Base-by-base conservation (phyloP, 1,139 yeast species). In the Kodamaea suecica region DNA sequence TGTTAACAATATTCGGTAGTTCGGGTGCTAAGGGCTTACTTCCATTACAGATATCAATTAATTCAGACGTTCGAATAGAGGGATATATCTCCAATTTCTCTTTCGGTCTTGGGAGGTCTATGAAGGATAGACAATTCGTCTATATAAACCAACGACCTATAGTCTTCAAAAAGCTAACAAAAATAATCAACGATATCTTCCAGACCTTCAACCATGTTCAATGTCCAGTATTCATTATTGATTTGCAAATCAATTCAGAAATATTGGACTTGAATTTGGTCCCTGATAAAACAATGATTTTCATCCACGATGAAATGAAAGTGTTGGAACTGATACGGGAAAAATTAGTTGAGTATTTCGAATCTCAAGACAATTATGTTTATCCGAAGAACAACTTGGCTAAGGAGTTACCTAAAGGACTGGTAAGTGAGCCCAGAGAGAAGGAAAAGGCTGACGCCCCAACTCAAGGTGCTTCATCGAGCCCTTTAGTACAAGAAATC, bases 231-330 rank as follows among this genome's bases (percentile, higher is more conserved):
- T 68, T 84, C 34, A 63, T 88, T 1, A 50, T 86, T 2, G 71
- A 94, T 54, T 47, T 92, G 23, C 51, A 53, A 7, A 55, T 87
- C 9, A 70, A 73, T 29, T 68, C 83, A 0, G 50, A 56, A 15
- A 62, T 67, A 15, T 57, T 85, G 24, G 99, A 92, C 59, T 71
- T 92, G 13, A 92, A 92, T 57, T 83, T 94, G 1, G 80, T 95
- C 0, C 98, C 98, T 0, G 97, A 92, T 53, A 92, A 92, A 53
- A 66, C 94, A 31, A 74, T 78, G 3, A 68, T 92, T 2, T 52
- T 86, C 46, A 53, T 92, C 1, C 90, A 83, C 38, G 70, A 78
- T 41, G 97, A 90, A 53, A 57, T 59, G 4, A 56, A 60, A 10
- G 54, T 88, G 1, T 48, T 84, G 6, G 84, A 80, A 26, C 57